phyloP scores from a whole-genome alignment of 352 stramenopile species.

The Blastocystis sp. region DNA sequence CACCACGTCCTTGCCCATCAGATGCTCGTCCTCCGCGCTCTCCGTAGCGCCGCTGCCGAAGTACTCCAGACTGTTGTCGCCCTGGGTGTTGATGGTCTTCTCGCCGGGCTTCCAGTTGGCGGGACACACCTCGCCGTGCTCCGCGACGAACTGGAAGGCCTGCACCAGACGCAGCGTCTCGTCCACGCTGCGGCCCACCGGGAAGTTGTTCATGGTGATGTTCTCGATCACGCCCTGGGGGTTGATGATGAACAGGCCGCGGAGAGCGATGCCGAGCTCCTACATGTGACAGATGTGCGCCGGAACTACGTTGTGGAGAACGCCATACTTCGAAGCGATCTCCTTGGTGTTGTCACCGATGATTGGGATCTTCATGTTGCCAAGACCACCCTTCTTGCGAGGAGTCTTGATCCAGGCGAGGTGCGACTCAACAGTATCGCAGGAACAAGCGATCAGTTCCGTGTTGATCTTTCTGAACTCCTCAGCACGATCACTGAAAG shows the following conservation, averaged over 20 bases:
- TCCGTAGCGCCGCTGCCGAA: constrained; percentile 52
- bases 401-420: constrained; percentile 80
- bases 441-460: constrained; percentile 73
- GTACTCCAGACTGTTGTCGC: constrained; percentile 44
- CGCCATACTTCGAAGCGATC: constrained; percentile 74
- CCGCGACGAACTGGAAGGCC: constrained; percentile 81
- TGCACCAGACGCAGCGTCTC: constrained; percentile 81
- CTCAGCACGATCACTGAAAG: constrained; percentile 74
- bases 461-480: constrained; percentile 75
- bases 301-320: constrained; percentile 71
- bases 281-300: not conserved
- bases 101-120: constrained; percentile 82
- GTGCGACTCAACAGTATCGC: constrained; percentile 80
- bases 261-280: constrained; percentile 71
- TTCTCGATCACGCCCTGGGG: constrained; percentile 73
- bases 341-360: constrained; percentile 80
- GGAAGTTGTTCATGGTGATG: constrained; percentile 79
- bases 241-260: constrained; percentile 83
- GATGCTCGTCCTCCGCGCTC: not conserved
- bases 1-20: constrained; percentile 49
- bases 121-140: constrained; percentile 80
- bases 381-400: constrained; percentile 78
- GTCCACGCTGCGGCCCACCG: constrained; percentile 79
- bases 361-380: constrained; percentile 80
- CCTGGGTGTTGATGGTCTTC: constrained; percentile 75